Base-by-base conservation (phyloP, 768 basidiomycete genomes). In the Psilocybe sp. region DNA sequence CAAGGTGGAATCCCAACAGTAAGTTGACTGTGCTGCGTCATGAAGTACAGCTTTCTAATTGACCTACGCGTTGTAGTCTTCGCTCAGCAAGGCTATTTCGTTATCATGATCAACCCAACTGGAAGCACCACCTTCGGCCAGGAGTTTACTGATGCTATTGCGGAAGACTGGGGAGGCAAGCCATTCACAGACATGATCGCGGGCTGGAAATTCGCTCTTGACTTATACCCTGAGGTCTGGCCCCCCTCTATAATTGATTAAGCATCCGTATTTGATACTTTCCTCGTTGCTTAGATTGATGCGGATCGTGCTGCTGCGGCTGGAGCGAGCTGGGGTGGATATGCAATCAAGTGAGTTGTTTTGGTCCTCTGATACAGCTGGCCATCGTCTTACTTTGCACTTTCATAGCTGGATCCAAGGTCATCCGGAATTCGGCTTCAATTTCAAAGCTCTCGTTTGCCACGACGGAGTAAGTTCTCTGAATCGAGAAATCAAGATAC, bases 101-200 rank as follows among this genome's bases (percentile, higher is more conserved):
- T 83, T 10, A 77, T 97, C 36, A 76, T 86, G 28, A 85, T 97
- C 59, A 98, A 98, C 64, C 96, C 96, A 2, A 96, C 94, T 0
- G 96, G 96, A 8, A 90, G 87, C 23, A 98, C 96, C 3, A 86
- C 90, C 0, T 97, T 94, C 58, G 94, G 93, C 3, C 93, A 96
- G 78, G 90, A 84, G 23, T 76, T 92, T 48, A 90, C 88, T n/a
- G 85, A 92, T 57, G 87, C 80, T 1, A 90, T 92, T 57, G 72
- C 80, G 1, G 78, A 81, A 61, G 86, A 92, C 58, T 92, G 89
- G 89, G 89, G 90, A 54, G 89, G 90, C 40, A 89, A 87, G 55
- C 91, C 91, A 6, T 91, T 93, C 50, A 76, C 81, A 18, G 90
- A 92, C 64, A 68, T 93, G 62, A 76, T 73, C 47, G 79, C 80